These are phyloP conservation scores for Rhazya stricta DNA, from an alignment of 257 asterid species.

Conservation along the genomic window DNA sequence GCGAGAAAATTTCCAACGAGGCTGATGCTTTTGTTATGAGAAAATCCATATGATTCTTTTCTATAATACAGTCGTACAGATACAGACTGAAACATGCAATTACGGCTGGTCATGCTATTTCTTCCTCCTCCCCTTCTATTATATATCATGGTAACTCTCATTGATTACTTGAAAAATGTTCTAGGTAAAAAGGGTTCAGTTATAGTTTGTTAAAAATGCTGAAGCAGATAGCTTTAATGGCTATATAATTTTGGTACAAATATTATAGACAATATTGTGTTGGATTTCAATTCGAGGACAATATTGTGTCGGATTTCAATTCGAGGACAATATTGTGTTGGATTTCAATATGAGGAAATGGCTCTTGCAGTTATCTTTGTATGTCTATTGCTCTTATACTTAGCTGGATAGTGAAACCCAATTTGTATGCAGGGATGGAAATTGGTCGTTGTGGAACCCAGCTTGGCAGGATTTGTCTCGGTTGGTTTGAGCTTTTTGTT, in stretches of 20 bases:
- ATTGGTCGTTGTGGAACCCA: neutral
- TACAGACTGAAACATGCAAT: neutral
- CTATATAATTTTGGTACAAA: neutral
- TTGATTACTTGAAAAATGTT: neutral
- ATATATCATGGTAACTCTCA: neutral
- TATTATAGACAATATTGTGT: neutral
- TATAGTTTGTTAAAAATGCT: neutral
- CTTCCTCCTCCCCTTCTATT: neutral
- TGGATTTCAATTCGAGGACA: neutral
- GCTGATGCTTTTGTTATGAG: neutral
- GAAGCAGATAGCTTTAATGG: neutral
- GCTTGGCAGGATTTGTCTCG: conserved; percentile 4
- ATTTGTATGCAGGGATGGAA: neutral
- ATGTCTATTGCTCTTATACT: neutral
- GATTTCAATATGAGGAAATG: neutral
- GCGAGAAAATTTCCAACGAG: neutral
- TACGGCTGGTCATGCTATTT: no score
- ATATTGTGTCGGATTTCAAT: neutral
- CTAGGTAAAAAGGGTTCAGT: no score
- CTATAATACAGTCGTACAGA: neutral
- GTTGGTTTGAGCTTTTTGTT: neutral
- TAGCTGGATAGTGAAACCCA: neutral
- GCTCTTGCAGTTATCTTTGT: neutral
- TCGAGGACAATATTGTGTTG: neutral
- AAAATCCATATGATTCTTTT: neutral